Base-by-base conservation (phyloP, 208 protist genomes). In the Leptomonas pyrrhocoris region DNA sequence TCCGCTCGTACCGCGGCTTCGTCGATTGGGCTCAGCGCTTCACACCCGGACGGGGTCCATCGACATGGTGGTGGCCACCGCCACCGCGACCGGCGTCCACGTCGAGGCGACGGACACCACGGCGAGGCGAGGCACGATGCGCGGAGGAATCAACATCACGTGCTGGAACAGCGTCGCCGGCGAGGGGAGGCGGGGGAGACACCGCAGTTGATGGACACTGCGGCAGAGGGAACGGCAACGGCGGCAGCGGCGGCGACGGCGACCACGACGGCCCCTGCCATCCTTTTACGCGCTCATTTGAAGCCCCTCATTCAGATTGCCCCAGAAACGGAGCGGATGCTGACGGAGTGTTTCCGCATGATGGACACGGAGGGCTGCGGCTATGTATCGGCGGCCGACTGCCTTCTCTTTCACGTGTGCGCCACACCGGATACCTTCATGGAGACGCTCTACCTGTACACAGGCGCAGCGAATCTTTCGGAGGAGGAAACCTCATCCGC, bases 271-370 rank as follows among this genome's bases (percentile, higher is more conserved):
- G 27, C 38, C 56, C 25, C 46, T n/a, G 9, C 38, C 27, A 8
- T 3, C n/a, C 34, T 34, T 25, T 57, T 25, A 6, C 72, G 49
- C 23, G 36, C 54, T 6, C 25, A 62, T 46, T 7, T 61, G 8
- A 50, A 60, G 27, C 42, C 55, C 11, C 46, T 64, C 45, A 56
- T 73, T 0, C 19, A 27, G 21, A 62, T 73, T 4, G 42, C 56
- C 11, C 56, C 67, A 9, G 68, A 73, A 30, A 54, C 64, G 19
- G 65, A 73, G 31, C 58, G 56, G 16, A 78, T 80, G 78, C 65
- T 87, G 23, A 70, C 61, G 58, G 77, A 87, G 75, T 87, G 82
- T 53, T 87, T 87, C 46, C 71, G 74, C 34, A 74, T 87, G 63
- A 84, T 84, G 57, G 78, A 87, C 54, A 67, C 68, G 27, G 34